Conservation (phyloP, 208 protist genomes). For the Leishmania braziliensis region DNA sequence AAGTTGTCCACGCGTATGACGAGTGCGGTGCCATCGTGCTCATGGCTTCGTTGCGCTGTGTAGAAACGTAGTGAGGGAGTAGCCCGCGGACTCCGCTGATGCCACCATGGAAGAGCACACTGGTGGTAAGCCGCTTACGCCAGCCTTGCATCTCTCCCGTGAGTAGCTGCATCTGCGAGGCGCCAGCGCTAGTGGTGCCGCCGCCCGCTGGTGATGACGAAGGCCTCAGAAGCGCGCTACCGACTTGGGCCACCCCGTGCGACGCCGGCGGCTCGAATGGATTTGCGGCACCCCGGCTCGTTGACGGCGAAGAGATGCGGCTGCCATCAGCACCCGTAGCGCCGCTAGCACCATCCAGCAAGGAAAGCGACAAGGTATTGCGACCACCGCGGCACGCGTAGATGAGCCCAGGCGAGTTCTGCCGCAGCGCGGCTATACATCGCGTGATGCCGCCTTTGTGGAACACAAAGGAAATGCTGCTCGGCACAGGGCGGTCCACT, state of each 20-base stretch:
- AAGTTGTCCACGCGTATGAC: neutral
- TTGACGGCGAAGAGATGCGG: neutral
- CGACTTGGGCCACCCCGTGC: neutral
- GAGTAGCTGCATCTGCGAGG: neutral
- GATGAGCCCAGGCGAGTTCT: conserved; percentile 16
- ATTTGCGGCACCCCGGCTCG: neutral
- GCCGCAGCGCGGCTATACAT: conserved; percentile 30
- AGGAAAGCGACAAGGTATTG: conserved; percentile 5
- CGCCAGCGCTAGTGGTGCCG: neutral
- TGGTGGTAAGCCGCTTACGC: conserved; percentile 8
- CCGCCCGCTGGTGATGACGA: neutral
- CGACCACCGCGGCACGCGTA: conserved; percentile 7
- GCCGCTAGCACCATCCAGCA: neutral
- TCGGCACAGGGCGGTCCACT: neutral
- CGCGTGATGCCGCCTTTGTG: conserved; percentile 42
- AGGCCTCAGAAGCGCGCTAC: neutral
- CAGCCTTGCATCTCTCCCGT: neutral
- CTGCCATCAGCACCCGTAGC: neutral
- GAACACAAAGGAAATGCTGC: conserved; percentile 33
- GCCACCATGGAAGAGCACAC: neutral
- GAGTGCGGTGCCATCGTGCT: neutral
- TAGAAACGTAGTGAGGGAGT: conserved; percentile 1
- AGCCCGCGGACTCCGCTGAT: neutral
- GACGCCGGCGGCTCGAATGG: neutral
- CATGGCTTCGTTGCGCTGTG: neutral